Conservation (phyloP, 345 rosid species). For the Cardamine resedifolia region DNA sequence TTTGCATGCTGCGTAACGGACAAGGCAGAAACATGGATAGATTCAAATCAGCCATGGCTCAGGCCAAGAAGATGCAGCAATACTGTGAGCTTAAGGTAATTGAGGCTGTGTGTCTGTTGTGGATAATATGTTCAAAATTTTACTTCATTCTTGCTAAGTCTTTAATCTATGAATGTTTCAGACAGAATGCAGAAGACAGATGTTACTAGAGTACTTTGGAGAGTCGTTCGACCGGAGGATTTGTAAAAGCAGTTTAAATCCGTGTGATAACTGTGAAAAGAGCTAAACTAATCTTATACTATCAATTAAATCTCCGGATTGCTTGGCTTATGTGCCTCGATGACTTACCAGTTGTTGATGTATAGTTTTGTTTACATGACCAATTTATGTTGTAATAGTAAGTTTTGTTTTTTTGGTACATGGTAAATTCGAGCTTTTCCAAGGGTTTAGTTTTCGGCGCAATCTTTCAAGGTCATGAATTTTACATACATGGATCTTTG, state of each 20-base stretch:
- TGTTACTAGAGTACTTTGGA: slow-evolving; percentile 79
- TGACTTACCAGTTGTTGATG: not conserved
- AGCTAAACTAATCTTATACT: slow-evolving; percentile 8
- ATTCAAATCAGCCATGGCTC: slow-evolving; percentile 78
- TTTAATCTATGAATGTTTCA: slow-evolving; percentile 31
- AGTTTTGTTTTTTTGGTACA: not conserved
- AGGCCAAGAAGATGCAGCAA: slow-evolving; percentile 84
- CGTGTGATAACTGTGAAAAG: slow-evolving; percentile 80
- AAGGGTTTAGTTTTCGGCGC: not conserved
- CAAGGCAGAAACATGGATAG: slow-evolving; percentile 60
- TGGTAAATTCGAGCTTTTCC: not conserved
- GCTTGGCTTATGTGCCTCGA: not conserved
- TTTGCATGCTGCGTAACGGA: slow-evolving; percentile 85
- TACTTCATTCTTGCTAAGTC: not conserved
- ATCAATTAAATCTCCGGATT: not conserved
- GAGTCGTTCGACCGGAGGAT: slow-evolving; percentile 57
- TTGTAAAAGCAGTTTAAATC: slow-evolving; percentile 65
- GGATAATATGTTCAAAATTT: too few relatives aligned
- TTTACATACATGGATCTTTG: not conserved
- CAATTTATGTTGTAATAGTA: not conserved
- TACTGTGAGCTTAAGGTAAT: slow-evolving; percentile 87
- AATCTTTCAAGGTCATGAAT: not conserved
- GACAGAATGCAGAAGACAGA: slow-evolving; percentile 76
- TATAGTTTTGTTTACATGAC: slow-evolving; percentile 14
- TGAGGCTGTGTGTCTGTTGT: too few relatives aligned